Percentiles rank a stretch among this genome's conserved stretches.
Conservation (phyloP, 2,329 filamentous ascomycete species). For the Xylariaceae sp. region DNA sequence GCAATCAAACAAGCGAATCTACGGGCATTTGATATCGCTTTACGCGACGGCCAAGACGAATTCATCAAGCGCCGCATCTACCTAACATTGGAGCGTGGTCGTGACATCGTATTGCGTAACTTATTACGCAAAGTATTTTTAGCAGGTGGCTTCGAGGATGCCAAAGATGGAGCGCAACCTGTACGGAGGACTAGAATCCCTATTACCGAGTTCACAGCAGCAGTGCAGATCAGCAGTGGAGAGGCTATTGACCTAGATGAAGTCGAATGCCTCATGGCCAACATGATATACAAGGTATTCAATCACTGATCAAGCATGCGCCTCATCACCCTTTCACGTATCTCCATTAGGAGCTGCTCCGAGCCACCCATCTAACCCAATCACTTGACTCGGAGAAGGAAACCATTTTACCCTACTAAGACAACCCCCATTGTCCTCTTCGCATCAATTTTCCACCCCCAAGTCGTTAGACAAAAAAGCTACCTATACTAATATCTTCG, state of each 20-base stretch:
- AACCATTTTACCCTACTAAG: too few relatives aligned
- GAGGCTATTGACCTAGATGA: conserved; percentile 78
- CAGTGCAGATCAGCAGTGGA: conserved; percentile 68
- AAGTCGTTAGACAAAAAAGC: neutral
- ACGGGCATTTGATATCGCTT: conserved; percentile 74
- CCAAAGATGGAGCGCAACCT: conserved; percentile 62
- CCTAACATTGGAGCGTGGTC: conserved; percentile 84
- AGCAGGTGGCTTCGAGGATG: conserved; percentile 73
- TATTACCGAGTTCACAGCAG: conserved; percentile 78
- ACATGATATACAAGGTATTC: conserved; percentile 94
- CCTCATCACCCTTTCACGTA: neutral
- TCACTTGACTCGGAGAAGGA: neutral
- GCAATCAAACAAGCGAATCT: conserved; percentile 83
- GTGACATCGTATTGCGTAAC: conserved; percentile 89
- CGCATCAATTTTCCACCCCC: neutral
- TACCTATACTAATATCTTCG: conserved; percentile 28
- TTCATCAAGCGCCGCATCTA: conserved; percentile 94
- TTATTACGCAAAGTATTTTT: conserved; percentile 88
- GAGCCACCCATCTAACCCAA: neutral
- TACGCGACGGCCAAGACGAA: conserved; percentile 79
- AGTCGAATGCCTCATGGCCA: conserved; percentile 90
- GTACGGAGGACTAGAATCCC: conserved; percentile 73
- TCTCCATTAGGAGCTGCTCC: neutral
- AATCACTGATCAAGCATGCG: neutral
- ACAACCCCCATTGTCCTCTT: neutral